These are phyloP conservation scores for grape (Vitis vinifera) DNA, from an alignment of 164 flowering plant genomes.

Conservation along the genomic window ASM3070453v1 NC_081805.1:3239501-3240000, in stretches of 20 bases:
- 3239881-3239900: slow-evolving; percentile 63
- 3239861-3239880: slow-evolving; percentile 57
- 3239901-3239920: slow-evolving; percentile 41
- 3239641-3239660: slow-evolving; percentile 39
- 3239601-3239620: slow-evolving; percentile 30
- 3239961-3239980: slow-evolving; percentile 71
- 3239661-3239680: slow-evolving; percentile 56
- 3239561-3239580: slow-evolving; percentile 46
- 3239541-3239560: slow-evolving; percentile 49
- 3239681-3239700: slow-evolving; percentile 57
- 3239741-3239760: slow-evolving; percentile 48
- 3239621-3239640: slow-evolving; percentile 41
- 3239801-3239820: slow-evolving; percentile 51
- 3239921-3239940: slow-evolving; percentile 47
- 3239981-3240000: slow-evolving; percentile 60
- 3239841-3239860: slow-evolving; percentile 58
- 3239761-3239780: slow-evolving; percentile 46
- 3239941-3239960: slow-evolving; percentile 56
- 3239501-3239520: slow-evolving; percentile 21
- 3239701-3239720: slow-evolving; percentile 42
- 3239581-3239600: slow-evolving; percentile 62
- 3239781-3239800: slow-evolving; percentile 63
- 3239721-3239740: slow-evolving; percentile 47
- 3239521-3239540: slow-evolving; percentile 37
- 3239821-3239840: slow-evolving; percentile 38